Base-by-base conservation (phyloP, 768 basidiomycete species). In the Suillus fuscotomentosus region DNA sequence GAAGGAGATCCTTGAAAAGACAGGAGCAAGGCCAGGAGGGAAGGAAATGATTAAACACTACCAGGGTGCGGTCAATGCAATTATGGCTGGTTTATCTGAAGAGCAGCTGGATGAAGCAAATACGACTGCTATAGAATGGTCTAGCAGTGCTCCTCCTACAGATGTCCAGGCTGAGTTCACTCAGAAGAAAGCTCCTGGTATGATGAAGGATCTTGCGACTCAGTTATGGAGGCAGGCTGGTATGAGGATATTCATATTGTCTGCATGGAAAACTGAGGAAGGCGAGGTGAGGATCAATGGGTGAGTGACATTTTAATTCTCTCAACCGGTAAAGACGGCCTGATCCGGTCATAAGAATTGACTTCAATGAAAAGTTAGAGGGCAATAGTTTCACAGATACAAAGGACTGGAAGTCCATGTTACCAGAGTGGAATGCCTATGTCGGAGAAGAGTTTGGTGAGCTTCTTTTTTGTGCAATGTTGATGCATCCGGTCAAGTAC, bases 141-240 rank as follows among this genome's bases (percentile, higher is more conserved):
- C 22, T 10, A 34, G 2, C 8, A n/a, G 10, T 20, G 27, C 20
- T 24, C 62, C 62, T 22, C 62, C 54, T 17, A 15, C 42, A 43
- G 42, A 1, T 20, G 17, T 43, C 42, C 42, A 59, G 36, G 53
- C 62, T 3, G 42, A 54, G 5, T 41, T 39, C 3, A 54, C 62
- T 3, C 4, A n/a, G 39, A 36, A 45, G 31, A 63, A 63, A 57
- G 62, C 51, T 20, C n/a, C 42, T 1, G 10, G 13, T 10, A n/a
- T 60, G 53, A 42, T 42, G 24, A 36, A 42, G 10, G 54, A 63
- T 17, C 34, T 63, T 8, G 54, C 54, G 1, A 34, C n/a, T 5
- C 2, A 60, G 14, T 41, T 63, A n/a, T 63, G 54, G 39, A 59
- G 15, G 54, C 62, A 63, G 27, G 38, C 51, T 7, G 27, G 54